These are phyloP conservation scores for Chytriomyces sp. DNA, from an alignment of 192 early-diverging fungal genomes.

Conservation along the genomic window DNA sequence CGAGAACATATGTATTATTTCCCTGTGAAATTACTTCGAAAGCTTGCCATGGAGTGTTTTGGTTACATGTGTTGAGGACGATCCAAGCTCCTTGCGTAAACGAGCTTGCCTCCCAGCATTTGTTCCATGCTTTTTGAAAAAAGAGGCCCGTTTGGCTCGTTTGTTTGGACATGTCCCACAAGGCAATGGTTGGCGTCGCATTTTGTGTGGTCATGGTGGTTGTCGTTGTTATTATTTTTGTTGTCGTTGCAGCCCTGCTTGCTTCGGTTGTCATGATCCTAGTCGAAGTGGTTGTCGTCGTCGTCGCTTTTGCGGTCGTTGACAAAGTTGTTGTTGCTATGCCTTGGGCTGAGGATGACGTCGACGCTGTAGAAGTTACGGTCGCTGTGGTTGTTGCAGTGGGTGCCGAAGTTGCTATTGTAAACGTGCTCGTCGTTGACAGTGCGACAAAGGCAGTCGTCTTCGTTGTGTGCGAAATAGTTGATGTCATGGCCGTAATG, in stretches of 20 bases:
- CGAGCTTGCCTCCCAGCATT: conserved; percentile 21
- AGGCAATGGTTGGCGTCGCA: not conserved
- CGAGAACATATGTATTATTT: not conserved
- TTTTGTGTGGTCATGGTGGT: not conserved
- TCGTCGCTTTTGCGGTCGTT: not conserved
- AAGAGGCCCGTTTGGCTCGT: not conserved
- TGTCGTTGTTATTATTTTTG: not conserved
- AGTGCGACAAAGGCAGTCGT: not conserved
- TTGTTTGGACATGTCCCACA: not conserved
- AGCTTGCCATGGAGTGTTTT: not conserved
- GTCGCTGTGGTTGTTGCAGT: not conserved
- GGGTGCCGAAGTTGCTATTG: not conserved
- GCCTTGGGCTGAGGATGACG: not conserved
- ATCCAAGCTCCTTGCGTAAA: conserved; percentile 5
- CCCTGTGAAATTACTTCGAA: not conserved
- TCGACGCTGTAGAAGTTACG: not conserved
- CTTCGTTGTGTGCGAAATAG: not conserved
- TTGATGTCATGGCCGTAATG: not conserved
- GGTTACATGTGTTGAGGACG: not conserved
- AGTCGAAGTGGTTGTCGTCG: not conserved
- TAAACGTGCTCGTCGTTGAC: not conserved
- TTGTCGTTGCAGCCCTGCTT: not conserved
- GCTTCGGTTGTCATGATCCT: not conserved
- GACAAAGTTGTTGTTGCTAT: not conserved
- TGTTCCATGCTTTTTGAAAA: not conserved